Conservation (phyloP, 176 grass and related monocot species). For the Carex pumila region DNA sequence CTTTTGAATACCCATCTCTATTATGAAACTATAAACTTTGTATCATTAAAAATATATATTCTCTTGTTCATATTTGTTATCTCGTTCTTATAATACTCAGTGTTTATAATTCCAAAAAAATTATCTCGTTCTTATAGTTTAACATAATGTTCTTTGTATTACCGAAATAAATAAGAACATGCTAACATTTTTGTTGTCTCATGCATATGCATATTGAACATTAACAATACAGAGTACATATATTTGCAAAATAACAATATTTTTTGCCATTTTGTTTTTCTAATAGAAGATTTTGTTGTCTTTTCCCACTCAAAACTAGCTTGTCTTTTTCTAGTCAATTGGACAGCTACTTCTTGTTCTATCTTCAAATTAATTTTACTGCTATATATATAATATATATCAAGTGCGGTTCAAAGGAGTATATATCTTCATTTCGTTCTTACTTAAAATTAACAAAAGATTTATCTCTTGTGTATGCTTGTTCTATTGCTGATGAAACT, state of each 20-base stretch:
- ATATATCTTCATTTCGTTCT: not conserved
- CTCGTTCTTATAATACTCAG: not conserved
- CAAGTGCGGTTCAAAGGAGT: not conserved
- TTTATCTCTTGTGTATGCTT: not conserved
- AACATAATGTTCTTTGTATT: not conserved
- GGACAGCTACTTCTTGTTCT: not conserved
- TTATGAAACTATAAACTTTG: not conserved
- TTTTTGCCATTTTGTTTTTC: not conserved
- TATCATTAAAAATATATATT: not conserved
- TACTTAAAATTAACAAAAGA: not conserved
- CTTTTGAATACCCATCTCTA: no score
- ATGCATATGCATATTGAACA: not conserved
- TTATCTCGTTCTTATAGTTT: not conserved
- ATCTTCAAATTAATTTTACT: not conserved
- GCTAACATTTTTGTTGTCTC: not conserved
- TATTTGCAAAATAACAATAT: not conserved
- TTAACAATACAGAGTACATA: not conserved
- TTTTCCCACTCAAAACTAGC: not conserved
- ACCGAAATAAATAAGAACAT: not conserved
- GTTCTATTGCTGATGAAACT: not conserved
- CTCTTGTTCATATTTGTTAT: not conserved
- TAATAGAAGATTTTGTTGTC: not conserved
- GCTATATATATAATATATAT: not conserved
- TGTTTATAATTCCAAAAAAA: not conserved
- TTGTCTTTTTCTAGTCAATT: not conserved